These are phyloP conservation scores for Trichophyton benhamiae DNA, from an alignment of 2,329 filamentous ascomycete species.

Conservation along the genomic window DNA sequence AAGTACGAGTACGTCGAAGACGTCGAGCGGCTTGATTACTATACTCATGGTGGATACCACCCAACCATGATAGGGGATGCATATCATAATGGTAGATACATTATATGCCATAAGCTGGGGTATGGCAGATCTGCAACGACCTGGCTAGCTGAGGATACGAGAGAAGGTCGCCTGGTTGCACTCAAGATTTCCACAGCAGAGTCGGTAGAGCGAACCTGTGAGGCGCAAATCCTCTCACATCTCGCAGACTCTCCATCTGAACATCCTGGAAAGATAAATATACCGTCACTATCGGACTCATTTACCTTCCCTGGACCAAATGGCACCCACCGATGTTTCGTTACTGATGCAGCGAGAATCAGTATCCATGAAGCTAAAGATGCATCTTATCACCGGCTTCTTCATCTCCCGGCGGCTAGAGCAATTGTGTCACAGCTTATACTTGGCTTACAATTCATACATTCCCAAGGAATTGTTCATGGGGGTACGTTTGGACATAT, in stretches of 20 bases:
- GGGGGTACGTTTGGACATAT: slow-evolving; percentile 14
- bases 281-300: slow-evolving; percentile 14
- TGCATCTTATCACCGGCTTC: slow-evolving; percentile 11
- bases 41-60: slow-evolving; percentile 10
- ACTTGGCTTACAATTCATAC: slow-evolving; percentile 17
- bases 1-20: slow-evolving; percentile 4
- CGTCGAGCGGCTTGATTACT: slow-evolving; percentile 10
- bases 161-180: slow-evolving; percentile 4
- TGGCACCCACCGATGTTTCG: slow-evolving; percentile 16
- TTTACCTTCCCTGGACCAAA: slow-evolving; percentile 16
- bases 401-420: slow-evolving; percentile 13
- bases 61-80: slow-evolving; percentile 10
- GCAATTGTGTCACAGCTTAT: slow-evolving; percentile 17
- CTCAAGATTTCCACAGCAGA: slow-evolving; percentile 7
- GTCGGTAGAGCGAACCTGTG: slow-evolving; percentile 5
- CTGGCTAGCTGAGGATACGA: slow-evolving; percentile 8
- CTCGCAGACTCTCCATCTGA: slow-evolving; percentile 6
- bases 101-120: slow-evolving; percentile 13
- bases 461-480: slow-evolving; percentile 20
- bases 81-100: slow-evolving; percentile 11
- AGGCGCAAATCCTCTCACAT: slow-evolving; percentile 10
- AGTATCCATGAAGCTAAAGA: slow-evolving; percentile 16
- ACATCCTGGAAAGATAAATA: slow-evolving; percentile 10
- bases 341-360: slow-evolving; percentile 14
- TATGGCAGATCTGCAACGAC: slow-evolving; percentile 13